Conservation (phyloP, 2,329 filamentous ascomycete genomes). For the Proliferodiscus dingleyae region DNA sequence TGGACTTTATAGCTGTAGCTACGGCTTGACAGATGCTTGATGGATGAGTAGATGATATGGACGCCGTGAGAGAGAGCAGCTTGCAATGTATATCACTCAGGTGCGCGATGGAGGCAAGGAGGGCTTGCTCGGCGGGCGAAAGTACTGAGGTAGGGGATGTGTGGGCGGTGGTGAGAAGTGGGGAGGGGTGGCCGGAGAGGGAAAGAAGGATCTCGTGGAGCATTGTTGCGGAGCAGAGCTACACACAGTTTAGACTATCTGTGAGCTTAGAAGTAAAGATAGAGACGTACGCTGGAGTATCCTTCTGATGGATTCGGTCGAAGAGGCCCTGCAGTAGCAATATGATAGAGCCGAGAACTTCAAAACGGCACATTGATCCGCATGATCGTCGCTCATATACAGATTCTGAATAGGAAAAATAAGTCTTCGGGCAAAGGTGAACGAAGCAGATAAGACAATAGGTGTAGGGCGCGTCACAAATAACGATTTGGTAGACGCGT, state of each 20-base stretch:
- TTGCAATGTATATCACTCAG: slow-evolving; percentile 74
- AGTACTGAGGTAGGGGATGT: slow-evolving; percentile 45
- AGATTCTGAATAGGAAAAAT: no score
- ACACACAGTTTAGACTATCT: no score
- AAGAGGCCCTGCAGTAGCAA: slow-evolving; percentile 23
- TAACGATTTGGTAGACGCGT: no score
- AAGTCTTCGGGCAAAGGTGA: no score
- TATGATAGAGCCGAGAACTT: slow-evolving; percentile 28
- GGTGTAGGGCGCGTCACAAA: no score
- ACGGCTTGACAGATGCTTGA: slow-evolving; percentile 86
- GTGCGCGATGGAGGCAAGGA: slow-evolving; percentile 71
- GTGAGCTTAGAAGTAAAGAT: not conserved
- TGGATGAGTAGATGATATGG: slow-evolving; percentile 64
- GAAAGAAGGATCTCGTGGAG: slow-evolving; percentile 98
- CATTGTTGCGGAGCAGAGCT: no score
- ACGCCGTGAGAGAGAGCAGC: slow-evolving; percentile 61
- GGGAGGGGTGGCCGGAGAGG: slow-evolving; percentile 88
- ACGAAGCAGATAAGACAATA: no score
- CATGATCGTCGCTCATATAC: slow-evolving; percentile 5
- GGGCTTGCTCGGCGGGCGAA: slow-evolving; percentile 76
- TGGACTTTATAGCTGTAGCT: slow-evolving; percentile 68
- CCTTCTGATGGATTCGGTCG: slow-evolving; percentile 17
- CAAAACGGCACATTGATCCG: slow-evolving; percentile 31
- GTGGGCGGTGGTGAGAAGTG: slow-evolving; percentile 63
- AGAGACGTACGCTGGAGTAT: slow-evolving; percentile 7